Percentiles rank a stretch among this genome's conserved stretches.
These are phyloP conservation scores for Orbilia quercus DNA, from an alignment of 2,329 filamentous ascomycete species.

Conservation along the genomic window DNA sequence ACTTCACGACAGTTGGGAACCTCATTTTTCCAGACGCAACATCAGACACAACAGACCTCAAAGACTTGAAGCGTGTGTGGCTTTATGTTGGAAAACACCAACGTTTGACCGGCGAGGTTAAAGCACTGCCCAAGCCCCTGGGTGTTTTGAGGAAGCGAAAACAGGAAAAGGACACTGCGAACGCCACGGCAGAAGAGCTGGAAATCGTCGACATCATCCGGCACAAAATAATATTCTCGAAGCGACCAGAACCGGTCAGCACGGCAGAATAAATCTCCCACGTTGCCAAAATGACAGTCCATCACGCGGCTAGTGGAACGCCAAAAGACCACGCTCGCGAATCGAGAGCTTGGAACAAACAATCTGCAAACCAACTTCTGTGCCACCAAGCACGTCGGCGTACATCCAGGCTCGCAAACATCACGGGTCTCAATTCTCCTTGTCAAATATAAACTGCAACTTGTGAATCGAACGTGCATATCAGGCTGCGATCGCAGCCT, in stretches of 20 bases:
- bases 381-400: constrained; percentile 12
- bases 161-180: neutral
- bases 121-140: constrained; percentile 81
- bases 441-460: neutral
- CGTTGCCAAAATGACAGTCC: neutral
- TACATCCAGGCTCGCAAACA: constrained; percentile 29
- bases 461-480: constrained; percentile 32
- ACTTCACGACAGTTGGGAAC: constrained; percentile 73
- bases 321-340: neutral
- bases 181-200: constrained; percentile 66
- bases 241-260: constrained; percentile 85
- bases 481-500: constrained; percentile 8
- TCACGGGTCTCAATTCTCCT: constrained; percentile 17
- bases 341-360: constrained; percentile 9
- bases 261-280: constrained; percentile 60
- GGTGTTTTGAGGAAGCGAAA: constrained; percentile 76
- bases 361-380: constrained; percentile 8
- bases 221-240: constrained; percentile 88
- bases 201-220: constrained; percentile 89
- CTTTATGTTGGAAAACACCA: constrained; percentile 90
- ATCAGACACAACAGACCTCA: constrained; percentile 58
- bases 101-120: constrained; percentile 87
- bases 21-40: constrained; percentile 77
- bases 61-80: constrained; percentile 80
- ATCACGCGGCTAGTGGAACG: constrained; percentile 28